A percentile compares a stretch with the other conserved stretches of the same genome.
phyloP scores from a whole-genome alignment of 768 basidiomycete species.

The Trametes gibbosa region DNA sequence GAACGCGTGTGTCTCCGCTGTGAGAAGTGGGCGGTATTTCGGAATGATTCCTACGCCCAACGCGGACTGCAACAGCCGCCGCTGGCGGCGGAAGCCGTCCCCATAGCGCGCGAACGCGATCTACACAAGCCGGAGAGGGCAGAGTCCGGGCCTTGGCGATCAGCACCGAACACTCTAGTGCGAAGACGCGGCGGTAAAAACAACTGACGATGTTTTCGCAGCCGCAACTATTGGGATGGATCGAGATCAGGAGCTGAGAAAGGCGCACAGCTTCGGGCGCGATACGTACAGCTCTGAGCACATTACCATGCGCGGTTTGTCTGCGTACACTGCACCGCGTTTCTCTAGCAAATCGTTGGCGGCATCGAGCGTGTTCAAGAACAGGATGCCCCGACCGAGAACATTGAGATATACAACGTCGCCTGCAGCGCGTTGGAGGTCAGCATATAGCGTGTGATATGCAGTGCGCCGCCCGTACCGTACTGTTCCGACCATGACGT shows the following conservation, averaged over 20 bases:
- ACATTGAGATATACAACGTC: slow-evolving; percentile 63
- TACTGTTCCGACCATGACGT: slow-evolving; percentile 59
- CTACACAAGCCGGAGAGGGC: slow-evolving; percentile 23
- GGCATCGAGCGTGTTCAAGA: slow-evolving; percentile 59
- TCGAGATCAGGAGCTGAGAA: neutral
- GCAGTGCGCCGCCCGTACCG: slow-evolving; percentile 39
- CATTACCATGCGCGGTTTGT: slow-evolving; percentile 70
- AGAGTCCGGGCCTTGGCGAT: neutral
- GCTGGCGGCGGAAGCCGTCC: slow-evolving; percentile 58
- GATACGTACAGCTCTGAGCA: slow-evolving; percentile 60
- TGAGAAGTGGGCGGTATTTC: slow-evolving; percentile 53
- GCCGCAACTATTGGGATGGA: slow-evolving; percentile 38
- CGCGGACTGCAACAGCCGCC: slow-evolving; percentile 62
- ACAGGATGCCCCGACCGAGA: slow-evolving; percentile 63
- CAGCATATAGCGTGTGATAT: neutral
- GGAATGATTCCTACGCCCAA: slow-evolving; percentile 51
- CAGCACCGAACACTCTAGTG: neutral
- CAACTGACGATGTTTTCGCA: slow-evolving; percentile 60
- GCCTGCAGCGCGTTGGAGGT: slow-evolving; percentile 31
- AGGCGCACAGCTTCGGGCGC: neutral
- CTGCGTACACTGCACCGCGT: slow-evolving; percentile 68
- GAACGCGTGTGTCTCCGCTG: slow-evolving; percentile 53
- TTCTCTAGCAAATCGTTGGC: slow-evolving; percentile 66
- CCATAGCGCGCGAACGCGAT: slow-evolving; percentile 66
- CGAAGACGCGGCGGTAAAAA: neutral